Conservation (phyloP, 2,329 filamentous ascomycete genomes). For the Phialophora macrospora region DNA sequence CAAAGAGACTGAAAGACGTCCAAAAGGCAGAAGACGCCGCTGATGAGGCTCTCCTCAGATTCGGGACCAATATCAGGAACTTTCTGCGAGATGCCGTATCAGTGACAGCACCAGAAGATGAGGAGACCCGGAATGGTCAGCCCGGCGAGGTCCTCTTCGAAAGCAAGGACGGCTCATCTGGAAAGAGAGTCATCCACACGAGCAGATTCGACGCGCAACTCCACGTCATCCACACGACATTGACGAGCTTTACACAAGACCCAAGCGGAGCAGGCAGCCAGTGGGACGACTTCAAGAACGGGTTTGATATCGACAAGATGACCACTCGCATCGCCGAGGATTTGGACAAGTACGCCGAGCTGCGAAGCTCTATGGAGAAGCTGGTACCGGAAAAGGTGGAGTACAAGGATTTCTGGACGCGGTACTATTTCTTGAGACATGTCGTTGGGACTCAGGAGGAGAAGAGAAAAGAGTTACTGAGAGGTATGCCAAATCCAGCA, state of each 20-base stretch:
- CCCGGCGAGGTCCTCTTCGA: constrained; percentile 78
- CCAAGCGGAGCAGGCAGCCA: constrained; percentile 59
- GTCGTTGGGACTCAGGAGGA: constrained; percentile 93
- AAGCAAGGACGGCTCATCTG: constrained; percentile 81
- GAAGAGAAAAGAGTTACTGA: constrained; percentile 83
- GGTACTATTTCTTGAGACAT: constrained; percentile 93
- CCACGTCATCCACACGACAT: constrained; percentile 87
- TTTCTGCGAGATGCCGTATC: constrained; percentile 90
- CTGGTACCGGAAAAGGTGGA: constrained; percentile 91
- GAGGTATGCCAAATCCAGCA: constrained; percentile 64
- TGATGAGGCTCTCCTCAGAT: constrained; percentile 90
- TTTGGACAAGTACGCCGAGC: constrained; percentile 81
- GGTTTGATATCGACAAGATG: constrained; percentile 81
- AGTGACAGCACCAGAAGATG: constrained; percentile 73
- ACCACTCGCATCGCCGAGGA: constrained; percentile 82
- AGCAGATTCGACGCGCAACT: constrained; percentile 94
- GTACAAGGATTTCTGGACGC: constrained; percentile 87
- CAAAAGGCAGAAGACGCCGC: constrained; percentile 93
- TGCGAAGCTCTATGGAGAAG: constrained; percentile 89
- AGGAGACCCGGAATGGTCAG: constrained; percentile 41
- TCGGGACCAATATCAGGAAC: constrained; percentile 85
- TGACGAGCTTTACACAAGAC: constrained; percentile 82
- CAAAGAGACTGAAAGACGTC: constrained; percentile 84
- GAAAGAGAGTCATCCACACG: constrained; percentile 91
- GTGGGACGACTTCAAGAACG: constrained; percentile 72